Evolutionary conservation across 768 basidiomycete species (phyloP).

Genomic region (Gymnopilus junonius): DNA sequence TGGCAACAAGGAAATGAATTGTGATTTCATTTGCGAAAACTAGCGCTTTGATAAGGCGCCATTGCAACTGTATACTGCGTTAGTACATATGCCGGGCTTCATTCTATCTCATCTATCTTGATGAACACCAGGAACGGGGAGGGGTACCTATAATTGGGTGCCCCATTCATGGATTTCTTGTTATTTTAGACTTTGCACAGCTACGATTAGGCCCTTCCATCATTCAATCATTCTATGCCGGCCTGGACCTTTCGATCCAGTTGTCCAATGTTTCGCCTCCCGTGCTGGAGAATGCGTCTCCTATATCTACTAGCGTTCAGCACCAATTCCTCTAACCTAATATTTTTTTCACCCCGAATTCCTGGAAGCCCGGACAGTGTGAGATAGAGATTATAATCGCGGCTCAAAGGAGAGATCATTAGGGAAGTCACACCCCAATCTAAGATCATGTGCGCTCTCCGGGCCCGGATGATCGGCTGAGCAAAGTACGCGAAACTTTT

Average conservation of each 20-base stretch:
- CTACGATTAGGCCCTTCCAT: neutral
- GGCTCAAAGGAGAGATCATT: neutral
- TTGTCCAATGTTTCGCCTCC: neutral
- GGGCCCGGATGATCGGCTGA: slow-evolving; percentile 6
- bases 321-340: neutral
- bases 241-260: neutral
- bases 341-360: neutral
- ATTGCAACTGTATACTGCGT: neutral
- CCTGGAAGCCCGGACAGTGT: slow-evolving; percentile 1
- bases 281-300: neutral
- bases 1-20: neutral
- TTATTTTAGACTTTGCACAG: neutral
- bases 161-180: slow-evolving; percentile 7
- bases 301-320: neutral
- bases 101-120: slow-evolving; percentile 7
- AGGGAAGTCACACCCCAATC: slow-evolving; percentile 6
- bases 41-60: neutral
- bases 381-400: slow-evolving; percentile 4
- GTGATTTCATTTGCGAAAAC: slow-evolving; percentile 4
- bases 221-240: neutral
- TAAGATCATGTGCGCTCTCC: slow-evolving; percentile 10
- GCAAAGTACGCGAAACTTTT: slow-evolving; percentile 12
- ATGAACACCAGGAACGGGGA: slow-evolving; percentile 8
- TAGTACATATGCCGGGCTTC: neutral
- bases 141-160: neutral